Base-by-base conservation (phyloP, 495 filamentous ascomycete genomes). In the Neurospora sp. region DNA sequence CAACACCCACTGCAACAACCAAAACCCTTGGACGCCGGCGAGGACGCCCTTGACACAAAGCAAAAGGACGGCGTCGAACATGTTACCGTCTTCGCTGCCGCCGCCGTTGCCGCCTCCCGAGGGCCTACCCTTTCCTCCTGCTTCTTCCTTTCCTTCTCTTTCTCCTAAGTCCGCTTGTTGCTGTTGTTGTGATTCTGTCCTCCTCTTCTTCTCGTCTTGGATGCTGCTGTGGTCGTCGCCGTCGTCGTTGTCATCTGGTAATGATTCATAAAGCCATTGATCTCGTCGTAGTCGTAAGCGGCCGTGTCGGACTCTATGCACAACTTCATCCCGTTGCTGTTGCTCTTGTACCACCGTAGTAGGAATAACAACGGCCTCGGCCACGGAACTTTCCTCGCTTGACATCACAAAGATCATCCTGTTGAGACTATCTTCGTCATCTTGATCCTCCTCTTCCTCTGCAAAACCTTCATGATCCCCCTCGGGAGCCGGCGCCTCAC, bases 1-100 rank as follows among this genome's bases (percentile, higher is more conserved):
- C 38, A 81, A 18, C 39, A 79, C 48, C 80, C 77, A 80, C 31
- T 70, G 31, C 27, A 80, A 18, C 72, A 79, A 42, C 70, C 77
- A 74, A 9, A 76, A 69, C n/a, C 70, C 75, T 10, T 77, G 69
- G 14, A 77, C 80, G 20, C 79, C 75, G 48, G 74, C 76, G 42
- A 80, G 71, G 16, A 81, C 70, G 46, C 71, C 41, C 69, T 73
- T 59, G 8, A 81, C 80, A 20, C 78, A 71, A 12, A 79, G n/a
- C 69, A 77, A 66, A 39, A 81, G 71, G 42, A 79, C 75, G 42
- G 74, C 75, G 69, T 79, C 74, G 4, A 77, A 37, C 16, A 74
- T 48, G 54, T 35, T 62, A 35, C 54, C 27, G 16, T 62, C 54
- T 27, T 31, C 14, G 20, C 62, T 7, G 38, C 37, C 54, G 35